Conservation (phyloP, 2,329 filamentous ascomycete genomes). For the Elsinoe batatas region DNA sequence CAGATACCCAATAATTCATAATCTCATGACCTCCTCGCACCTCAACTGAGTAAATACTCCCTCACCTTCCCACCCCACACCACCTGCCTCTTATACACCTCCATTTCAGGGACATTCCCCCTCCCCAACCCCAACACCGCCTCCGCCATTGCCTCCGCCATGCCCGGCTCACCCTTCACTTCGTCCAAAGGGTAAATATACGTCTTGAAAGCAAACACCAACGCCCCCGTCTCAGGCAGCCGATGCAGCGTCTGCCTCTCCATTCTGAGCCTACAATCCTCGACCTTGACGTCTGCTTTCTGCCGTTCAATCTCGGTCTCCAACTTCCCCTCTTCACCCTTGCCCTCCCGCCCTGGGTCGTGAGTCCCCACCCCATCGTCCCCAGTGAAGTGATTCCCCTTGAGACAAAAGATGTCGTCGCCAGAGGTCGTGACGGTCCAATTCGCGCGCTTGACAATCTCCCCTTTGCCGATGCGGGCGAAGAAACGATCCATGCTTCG, state of each 20-base stretch:
- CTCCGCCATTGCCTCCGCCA: conserved; percentile 42
- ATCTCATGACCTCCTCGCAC: not conserved
- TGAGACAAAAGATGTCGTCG: conserved; percentile 30
- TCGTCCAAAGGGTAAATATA: conserved; percentile 48
- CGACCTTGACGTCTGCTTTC: conserved; percentile 27
- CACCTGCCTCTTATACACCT: conserved; percentile 48
- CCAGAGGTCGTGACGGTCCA: conserved; percentile 39
- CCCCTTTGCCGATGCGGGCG: conserved; percentile 42
- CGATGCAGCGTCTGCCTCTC: conserved; percentile 55
- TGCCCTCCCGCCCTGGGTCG: conserved; percentile 12
- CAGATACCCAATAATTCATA: conserved; percentile 3
- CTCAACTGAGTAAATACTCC: conserved; percentile 32
- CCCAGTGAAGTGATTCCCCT: conserved; percentile 36
- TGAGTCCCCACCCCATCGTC: conserved; percentile 20
- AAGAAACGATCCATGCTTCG: conserved; percentile 55
- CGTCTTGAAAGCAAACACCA: conserved; percentile 55
- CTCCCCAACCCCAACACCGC: conserved; percentile 51
- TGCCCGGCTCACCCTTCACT: conserved; percentile 46
- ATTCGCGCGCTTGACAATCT: conserved; percentile 47
- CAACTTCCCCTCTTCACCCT: conserved; percentile 11
- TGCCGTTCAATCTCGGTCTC: conserved; percentile 24
- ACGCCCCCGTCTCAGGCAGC: conserved; percentile 42
- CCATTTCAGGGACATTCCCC: conserved; percentile 49
- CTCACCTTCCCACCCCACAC: conserved; percentile 49
- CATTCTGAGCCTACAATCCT: conserved; percentile 40